phyloP scores from a whole-genome alignment of 345 rosid genomes.

The Moricandia arvensis region DNA sequence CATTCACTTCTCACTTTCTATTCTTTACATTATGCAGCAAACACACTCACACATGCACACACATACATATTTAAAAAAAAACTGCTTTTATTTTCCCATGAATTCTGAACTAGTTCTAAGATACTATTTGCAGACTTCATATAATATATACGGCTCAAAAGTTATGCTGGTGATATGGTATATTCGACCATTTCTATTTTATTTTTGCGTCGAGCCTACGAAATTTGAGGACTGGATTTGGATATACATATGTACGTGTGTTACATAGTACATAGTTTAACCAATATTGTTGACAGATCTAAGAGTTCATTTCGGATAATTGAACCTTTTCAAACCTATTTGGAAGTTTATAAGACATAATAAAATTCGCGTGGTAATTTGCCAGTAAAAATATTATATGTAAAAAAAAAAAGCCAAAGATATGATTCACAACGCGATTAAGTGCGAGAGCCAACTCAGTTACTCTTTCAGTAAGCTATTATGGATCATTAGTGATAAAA shows the following conservation, averaged over 20 bases:
- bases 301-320: too few species aligned
- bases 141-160: neutral
- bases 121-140: neutral
- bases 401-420: too few species aligned
- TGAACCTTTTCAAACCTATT: too few species aligned
- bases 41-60: slow-evolving; percentile 11
- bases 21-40: slow-evolving; percentile 16
- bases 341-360: too few species aligned
- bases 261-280: too few species aligned
- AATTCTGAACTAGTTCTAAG: neutral
- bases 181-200: neutral
- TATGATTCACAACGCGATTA: too few species aligned
- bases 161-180: neutral
- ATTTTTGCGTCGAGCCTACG: neutral
- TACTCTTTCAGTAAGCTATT: too few species aligned
- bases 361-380: too few species aligned
- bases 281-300: too few species aligned
- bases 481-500: too few species aligned
- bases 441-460: too few species aligned
- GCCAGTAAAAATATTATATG: too few species aligned
- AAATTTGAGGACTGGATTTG: neutral
- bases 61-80: neutral
- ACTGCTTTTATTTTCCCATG: neutral
- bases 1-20: slow-evolving; percentile 28
- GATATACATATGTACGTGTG: neutral